These are phyloP conservation scores for Quaeritorhiza haematococci DNA, from an alignment of 371 early-diverging fungal genomes.

Conservation along the genomic window DNA sequence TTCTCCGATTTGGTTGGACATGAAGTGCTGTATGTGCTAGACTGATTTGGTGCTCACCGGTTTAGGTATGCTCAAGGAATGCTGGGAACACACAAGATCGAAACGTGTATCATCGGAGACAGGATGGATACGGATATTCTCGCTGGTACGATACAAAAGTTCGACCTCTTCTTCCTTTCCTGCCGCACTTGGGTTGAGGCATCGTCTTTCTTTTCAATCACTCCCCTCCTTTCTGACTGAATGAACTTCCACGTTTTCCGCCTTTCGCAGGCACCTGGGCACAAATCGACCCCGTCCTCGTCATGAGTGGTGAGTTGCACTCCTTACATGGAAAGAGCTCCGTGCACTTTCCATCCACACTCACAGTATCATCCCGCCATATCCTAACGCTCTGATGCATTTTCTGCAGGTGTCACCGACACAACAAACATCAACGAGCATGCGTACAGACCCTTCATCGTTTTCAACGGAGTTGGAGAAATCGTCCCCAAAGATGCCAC, in stretches of 20 bases:
- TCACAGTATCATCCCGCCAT: too few species aligned
- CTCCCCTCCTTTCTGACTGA: too few species aligned
- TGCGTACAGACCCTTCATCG: conserved; percentile 57
- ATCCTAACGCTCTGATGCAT: too few species aligned
- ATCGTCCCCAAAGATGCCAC: too few species aligned
- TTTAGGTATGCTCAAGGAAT: conserved; percentile 48
- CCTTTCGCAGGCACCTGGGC: conserved; percentile 53
- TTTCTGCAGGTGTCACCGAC: too few species aligned
- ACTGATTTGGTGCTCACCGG: neutral
- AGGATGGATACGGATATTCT: conserved; percentile 64
- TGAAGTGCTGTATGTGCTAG: too few species aligned
- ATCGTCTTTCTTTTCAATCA: too few species aligned
- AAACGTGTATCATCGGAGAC: conserved; percentile 66
- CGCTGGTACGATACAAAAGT: conserved; percentile 25
- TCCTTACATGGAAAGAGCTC: too few species aligned
- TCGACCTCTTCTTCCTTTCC: too few species aligned
- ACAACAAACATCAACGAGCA: conserved; percentile 44
- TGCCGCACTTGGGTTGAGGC: too few species aligned
- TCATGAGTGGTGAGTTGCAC: conserved; percentile 58
- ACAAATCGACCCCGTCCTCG: conserved; percentile 41
- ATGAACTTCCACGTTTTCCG: conserved; percentile 21
- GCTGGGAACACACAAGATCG: conserved; percentile 50
- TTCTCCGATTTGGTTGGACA: too few species aligned
- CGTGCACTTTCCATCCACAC: too few species aligned
- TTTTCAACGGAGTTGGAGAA: conserved; percentile 58